Evolutionary conservation across 75 land plant genomes (phyloP), one percentile per base, ranked within the genome.

Genomic region (Pinus tabuliformis): DNA sequence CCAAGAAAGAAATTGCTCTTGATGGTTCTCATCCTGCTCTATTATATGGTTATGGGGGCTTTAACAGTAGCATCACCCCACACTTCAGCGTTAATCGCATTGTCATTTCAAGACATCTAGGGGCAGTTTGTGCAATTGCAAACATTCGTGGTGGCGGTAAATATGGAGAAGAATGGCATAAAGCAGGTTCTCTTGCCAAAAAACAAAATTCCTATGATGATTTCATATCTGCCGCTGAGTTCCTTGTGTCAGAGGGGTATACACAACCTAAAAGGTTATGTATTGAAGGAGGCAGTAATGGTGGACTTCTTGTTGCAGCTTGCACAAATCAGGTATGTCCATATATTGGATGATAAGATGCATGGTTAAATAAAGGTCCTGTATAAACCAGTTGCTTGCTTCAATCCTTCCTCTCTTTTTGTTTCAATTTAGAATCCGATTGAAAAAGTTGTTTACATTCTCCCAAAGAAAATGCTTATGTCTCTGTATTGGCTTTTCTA

Each of bases 271-370:
- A 68, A 13, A 92, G 84, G 75, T 76, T 97, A 68, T 92, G 92
- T 80, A 97, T 97, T 78, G 99, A 97, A 83, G 99, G 99, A 56
- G 99, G 88, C 33, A 97, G 99, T 79, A 97, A 97, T 78, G 99
- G 99, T 54, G 99, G 99, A 22, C 90, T 97, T 68, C 89, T 97
- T 24, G 87, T 97, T 57, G 99, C 91, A 11, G 98, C 96, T 66
- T 97, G 99, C 77, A 89, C 95, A 60, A 97, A 97, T 83, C 99
- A 97, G 92, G 99, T 97, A 70, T 6, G 30, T 73, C 54, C 12
- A 17, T 26, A 1, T 4, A 9, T 49, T 49, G 8, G 54, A 49
- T 49, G 52, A 45, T 45, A 7, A 45, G 52, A 45, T 45, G 9
- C 9, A 45, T 45, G 52, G 54, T 49, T 49, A 49, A 49, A 49